phyloP scores from a whole-genome alignment of 1,284 basidiomycete genomes.

The Tilletiopsis washingtonensis region DNA sequence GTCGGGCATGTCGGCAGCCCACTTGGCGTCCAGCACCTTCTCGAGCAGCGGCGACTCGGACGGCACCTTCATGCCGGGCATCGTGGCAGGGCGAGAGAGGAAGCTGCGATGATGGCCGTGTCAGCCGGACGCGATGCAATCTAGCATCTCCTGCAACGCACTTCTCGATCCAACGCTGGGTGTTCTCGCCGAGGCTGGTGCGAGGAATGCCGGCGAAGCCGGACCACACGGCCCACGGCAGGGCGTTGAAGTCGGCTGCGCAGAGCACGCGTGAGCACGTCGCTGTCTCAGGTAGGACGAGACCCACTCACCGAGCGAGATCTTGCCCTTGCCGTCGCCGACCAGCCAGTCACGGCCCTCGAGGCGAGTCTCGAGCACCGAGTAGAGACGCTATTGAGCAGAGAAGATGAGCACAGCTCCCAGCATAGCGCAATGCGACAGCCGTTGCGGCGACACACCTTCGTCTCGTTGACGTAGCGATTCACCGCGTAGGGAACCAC shows the following conservation, averaged over 20 bases:
- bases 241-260: background rate
- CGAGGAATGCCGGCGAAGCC: slow-evolving; percentile 2
- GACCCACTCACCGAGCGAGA: slow-evolving; percentile 12
- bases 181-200: background rate
- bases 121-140: background rate
- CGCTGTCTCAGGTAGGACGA: background rate
- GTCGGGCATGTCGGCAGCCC: background rate
- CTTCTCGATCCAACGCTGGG: background rate
- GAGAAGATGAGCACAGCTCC: too few species aligned
- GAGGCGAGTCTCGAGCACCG: slow-evolving; percentile 23
- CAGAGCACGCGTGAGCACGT: background rate
- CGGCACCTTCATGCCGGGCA: background rate
- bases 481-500: slow-evolving; percentile 27
- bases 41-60: background rate
- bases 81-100: background rate
- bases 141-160: background rate
- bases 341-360: slow-evolving; percentile 30
- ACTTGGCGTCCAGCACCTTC: background rate
- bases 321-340: slow-evolving; percentile 29
- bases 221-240: background rate
- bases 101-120: background rate
- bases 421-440: too few species aligned
- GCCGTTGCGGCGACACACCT: too few species aligned
- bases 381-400: slow-evolving; percentile 21
- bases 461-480: slow-evolving; percentile 21